Percentiles rank a stretch among this genome's conserved stretches.
These are phyloP conservation scores for Apiospora rasikravindrae DNA, from an alignment of 2,329 filamentous ascomycete genomes.

Conservation along the genomic window DNA sequence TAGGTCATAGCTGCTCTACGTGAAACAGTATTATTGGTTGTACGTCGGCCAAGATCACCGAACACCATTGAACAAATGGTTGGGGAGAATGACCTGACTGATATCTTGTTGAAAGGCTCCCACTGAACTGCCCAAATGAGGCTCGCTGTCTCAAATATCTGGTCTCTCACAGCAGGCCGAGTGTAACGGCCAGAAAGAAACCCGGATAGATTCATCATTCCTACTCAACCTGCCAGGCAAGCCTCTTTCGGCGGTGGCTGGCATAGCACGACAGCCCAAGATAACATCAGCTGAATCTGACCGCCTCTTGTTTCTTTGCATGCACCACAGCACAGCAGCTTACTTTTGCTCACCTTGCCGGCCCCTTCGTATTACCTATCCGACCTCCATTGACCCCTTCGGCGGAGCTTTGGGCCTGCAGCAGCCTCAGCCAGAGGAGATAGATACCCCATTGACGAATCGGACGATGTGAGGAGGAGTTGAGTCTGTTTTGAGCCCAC, in stretches of 20 bases:
- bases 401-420: not conserved
- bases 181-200: not conserved
- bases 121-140: not conserved
- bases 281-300: constrained; percentile 8
- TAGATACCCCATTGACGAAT: not conserved
- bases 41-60: not conserved
- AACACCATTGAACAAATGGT: not conserved
- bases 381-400: not conserved
- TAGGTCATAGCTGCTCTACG: constrained; percentile 15
- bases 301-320: constrained; percentile 5
- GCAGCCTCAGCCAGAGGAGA: not conserved
- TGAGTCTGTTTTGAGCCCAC: constrained; percentile 14
- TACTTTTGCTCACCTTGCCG: constrained; percentile 6
- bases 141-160: not conserved
- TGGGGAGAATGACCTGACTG: constrained; percentile 1
- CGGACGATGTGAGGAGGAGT: constrained; percentile 10
- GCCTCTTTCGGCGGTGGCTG: constrained; percentile 9
- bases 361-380: not conserved
- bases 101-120: constrained; percentile 7
- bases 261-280: constrained; percentile 10
- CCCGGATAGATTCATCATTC: no score
- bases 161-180: not conserved
- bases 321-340: not conserved
- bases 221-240: not conserved
- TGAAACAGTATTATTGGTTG: constrained; percentile 9